Conservation (phyloP, 2,329 filamentous ascomycete genomes). For the Aspergillus bombycis region DNA sequence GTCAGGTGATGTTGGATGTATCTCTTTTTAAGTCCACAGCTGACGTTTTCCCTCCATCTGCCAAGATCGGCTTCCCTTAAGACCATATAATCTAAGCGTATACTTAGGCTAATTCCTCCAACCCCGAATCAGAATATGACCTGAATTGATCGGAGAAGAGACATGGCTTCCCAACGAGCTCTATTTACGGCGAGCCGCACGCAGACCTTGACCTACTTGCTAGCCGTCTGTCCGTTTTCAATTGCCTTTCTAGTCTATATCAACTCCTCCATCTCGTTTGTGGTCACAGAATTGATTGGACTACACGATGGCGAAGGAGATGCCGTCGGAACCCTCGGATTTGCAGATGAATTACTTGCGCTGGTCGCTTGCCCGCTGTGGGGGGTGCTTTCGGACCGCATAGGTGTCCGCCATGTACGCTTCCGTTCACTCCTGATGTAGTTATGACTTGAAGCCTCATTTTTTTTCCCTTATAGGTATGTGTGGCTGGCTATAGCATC, state of each 20-base stretch:
- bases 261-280: constrained; percentile 66
- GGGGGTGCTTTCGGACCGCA: constrained; percentile 54
- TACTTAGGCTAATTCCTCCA: background rate
- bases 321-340: constrained; percentile 59
- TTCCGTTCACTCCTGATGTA: constrained; percentile 2
- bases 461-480: constrained; percentile 40
- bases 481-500: constrained; percentile 76
- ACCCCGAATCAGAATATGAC: background rate
- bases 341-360: constrained; percentile 54
- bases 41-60: background rate
- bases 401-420: constrained; percentile 52
- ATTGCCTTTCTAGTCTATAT: constrained; percentile 69
- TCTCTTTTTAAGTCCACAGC: background rate
- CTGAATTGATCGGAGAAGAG: background rate
- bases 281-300: constrained; percentile 65
- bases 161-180: constrained; percentile 34
- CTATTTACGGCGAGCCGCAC: constrained; percentile 60
- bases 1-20: background rate
- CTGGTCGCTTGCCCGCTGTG: constrained; percentile 53
- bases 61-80: background rate
- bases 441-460: constrained; percentile 2
- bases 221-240: constrained; percentile 65
- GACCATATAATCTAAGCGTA: background rate
- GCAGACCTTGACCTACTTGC: constrained; percentile 63
- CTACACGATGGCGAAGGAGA: constrained; percentile 59